These are phyloP conservation scores for Thoreauomyces humboldtii DNA, from an alignment of 192 early-diverging fungal species.

Conservation along the genomic window DNA sequence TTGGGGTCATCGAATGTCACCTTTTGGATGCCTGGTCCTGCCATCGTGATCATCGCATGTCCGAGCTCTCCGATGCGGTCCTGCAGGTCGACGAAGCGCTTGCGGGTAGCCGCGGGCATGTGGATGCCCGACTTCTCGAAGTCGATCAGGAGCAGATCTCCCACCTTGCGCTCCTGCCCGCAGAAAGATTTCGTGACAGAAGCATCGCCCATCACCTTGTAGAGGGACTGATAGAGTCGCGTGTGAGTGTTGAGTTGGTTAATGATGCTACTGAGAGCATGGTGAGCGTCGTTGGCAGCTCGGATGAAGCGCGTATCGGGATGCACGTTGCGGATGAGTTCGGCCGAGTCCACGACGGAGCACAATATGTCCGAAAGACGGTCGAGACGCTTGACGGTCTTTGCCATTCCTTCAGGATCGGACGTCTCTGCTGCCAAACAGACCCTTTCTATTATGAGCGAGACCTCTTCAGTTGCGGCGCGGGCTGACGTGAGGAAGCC, in stretches of 20 bases:
- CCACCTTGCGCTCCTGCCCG: constrained; percentile 71
- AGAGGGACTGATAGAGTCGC: constrained; percentile 75
- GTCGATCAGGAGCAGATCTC: constrained; percentile 78
- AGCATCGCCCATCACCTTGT: constrained; percentile 59
- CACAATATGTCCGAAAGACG: constrained; percentile 85
- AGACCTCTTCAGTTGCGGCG: constrained; percentile 13
- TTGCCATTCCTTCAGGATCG: constrained; percentile 53
- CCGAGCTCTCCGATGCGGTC: constrained; percentile 77
- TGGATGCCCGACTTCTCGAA: constrained; percentile 97
- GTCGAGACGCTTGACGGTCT: constrained; percentile 85
- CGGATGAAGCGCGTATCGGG: constrained; percentile 68
- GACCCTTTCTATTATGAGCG: constrained; percentile 13
- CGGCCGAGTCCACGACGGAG: constrained; percentile 85
- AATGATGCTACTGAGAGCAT: constrained; percentile 76
- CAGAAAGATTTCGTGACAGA: constrained; percentile 55
- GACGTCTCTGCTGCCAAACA: constrained; percentile 11
- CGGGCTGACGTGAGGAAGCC: constrained; percentile 23
- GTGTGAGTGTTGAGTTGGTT: constrained; percentile 92
- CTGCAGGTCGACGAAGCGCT: constrained; percentile 77
- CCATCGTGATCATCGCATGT: constrained; percentile 61
- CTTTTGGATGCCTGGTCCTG: constrained; percentile 12
- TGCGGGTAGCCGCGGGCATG: constrained; percentile 62
- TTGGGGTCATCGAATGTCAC: constrained; percentile 33
- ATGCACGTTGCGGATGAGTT: constrained; percentile 90
- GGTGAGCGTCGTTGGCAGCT: constrained; percentile 77